Base-by-base conservation (phyloP, 495 filamentous ascomycete genomes). In the Daldinia grandis region DNA sequence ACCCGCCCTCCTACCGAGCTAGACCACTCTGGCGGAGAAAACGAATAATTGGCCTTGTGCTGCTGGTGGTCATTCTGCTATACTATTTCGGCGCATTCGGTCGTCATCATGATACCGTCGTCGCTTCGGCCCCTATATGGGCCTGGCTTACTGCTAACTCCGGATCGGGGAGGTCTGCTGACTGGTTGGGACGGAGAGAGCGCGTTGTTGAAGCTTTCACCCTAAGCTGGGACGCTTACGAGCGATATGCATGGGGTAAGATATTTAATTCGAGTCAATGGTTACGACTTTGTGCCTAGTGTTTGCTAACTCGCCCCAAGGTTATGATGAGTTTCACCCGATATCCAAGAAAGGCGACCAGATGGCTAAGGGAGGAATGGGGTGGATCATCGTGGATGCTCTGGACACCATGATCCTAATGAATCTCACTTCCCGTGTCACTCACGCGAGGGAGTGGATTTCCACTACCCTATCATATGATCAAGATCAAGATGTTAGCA, bases 381-480 rank as follows among this genome's bases (percentile, higher is more conserved):
- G 95, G 6, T 99, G 96, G 96, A 98, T 98, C 66, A 98, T 99
- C 56, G 91, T 99, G 31, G 96, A 99, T 81, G 88, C 94, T 50
- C 82, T 99, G 50, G 95, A 99, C 78, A 98, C 95, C 15, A 82
- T 98, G 85, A 98, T 99, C 83, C 81, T 99, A 59, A 99, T 99
- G 95, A 99, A 99, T 74, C 83, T 97, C 50, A 98, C 95, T 10
- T 92, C 87, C 21, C 87, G 93, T 63, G 87, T 99, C 28, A 85
- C 88, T 27, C 91, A 95, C 75, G 94, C 95, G 42, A 87, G 94
- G 33, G 86, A 97, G 71, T 99, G 95, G 95, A 89, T 99, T 53
- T 84, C 92, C n/a, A 90, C 87, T 10, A 87, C 87, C 1, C 81
- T 98, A 60, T 88, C 87, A 15, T 98, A 96, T 78, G 88, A 97